Base-by-base conservation (phyloP, 495 filamentous ascomycete species). In the Lentithecium fluviatile region DNA sequence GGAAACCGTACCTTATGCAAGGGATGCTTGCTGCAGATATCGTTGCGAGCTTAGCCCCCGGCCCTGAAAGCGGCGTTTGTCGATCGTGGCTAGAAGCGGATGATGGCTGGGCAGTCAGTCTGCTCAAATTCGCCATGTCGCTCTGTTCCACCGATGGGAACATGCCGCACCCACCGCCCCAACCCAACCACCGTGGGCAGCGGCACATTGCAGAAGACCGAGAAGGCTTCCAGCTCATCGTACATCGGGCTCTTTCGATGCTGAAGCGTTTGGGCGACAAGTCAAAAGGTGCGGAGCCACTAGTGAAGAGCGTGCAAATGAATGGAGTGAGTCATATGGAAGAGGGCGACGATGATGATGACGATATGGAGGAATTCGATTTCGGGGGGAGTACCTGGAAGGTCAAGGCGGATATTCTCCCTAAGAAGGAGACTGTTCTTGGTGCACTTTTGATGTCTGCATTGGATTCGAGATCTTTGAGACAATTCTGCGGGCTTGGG, bases 1-100 rank as follows among this genome's bases (percentile, higher is more conserved):
- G 94, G 34, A 93, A 91, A 73, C 86, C 94, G 0, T 83, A 88
- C 59, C 76, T 98, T 48, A 89, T 91, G 81, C 94, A 98, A 76
- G 90, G 90, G 6, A 83, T 98, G 61, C 77, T 98, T 6, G 89
- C 92, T 1, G 93, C 90, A 3, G 93, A 98, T 65, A 94, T 97
- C 53, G 75, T 97, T 8, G 82, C 90, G 3, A 82, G 83, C 6
- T 80, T 96, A 15, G 83, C 82, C 1, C 89, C 89, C n/a, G 81
- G 80, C 0, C 80, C 81, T 19, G 91, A 95, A 63, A 81, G 77
- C 23, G 76, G 79, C 8, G 78, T 96, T 13, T 87, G 91, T n/a
- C 81, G 84, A 45, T 76, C 79, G 1, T 98, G 94, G 94, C 82
- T 97, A 17, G 82, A 86, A 17, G 91, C 88, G 15, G 85, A 87